Conservation (phyloP, 257 asterid species). For the Gentiana macrophylla region DNA sequence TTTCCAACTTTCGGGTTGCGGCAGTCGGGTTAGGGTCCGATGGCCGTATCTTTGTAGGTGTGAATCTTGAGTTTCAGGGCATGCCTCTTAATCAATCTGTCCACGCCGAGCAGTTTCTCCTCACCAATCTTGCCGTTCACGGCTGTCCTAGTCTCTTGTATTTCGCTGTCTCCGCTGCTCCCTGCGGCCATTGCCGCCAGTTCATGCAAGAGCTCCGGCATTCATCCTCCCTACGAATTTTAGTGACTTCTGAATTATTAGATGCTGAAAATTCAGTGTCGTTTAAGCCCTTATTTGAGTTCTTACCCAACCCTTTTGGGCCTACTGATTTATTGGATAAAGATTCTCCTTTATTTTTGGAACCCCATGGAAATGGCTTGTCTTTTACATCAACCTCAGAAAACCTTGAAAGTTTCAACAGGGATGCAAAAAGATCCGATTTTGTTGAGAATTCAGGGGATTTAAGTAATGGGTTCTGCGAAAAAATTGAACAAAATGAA, state of each 20-base stretch:
- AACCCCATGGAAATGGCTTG: slow-evolving; percentile 36
- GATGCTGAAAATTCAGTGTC: slow-evolving; percentile 3
- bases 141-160: slow-evolving; percentile 42
- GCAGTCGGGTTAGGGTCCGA: slow-evolving; percentile 90
- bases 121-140: slow-evolving; percentile 49
- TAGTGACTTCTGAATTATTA: slow-evolving; percentile 23
- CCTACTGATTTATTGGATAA: slow-evolving; percentile 61
- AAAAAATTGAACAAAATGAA: slow-evolving; percentile 7
- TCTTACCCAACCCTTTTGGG: slow-evolving; percentile 70
- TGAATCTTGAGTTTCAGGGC: slow-evolving; percentile 75
- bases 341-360: slow-evolving; percentile 60
- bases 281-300: slow-evolving; percentile 39
- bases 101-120: slow-evolving; percentile 87
- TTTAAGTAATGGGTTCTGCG: slow-evolving; percentile 29
- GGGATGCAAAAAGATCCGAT: slow-evolving; percentile 15
- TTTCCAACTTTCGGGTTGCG: slow-evolving; percentile 69
- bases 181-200: slow-evolving; percentile 98
- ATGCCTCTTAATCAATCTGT: slow-evolving; percentile 75
- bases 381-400: slow-evolving; percentile 5
- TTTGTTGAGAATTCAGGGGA: slow-evolving; percentile 1
- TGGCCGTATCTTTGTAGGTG: slow-evolving; percentile 73
- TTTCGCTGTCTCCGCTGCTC: slow-evolving; percentile 85
- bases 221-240: slow-evolving; percentile 41
- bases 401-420: slow-evolving; percentile 19
- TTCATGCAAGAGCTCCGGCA: slow-evolving; percentile 75